Evolutionary conservation across 2,329 filamentous ascomycete species (phyloP), one percentile per base, ranked within the genome.

Genomic region (Exophiala sideris): DNA sequence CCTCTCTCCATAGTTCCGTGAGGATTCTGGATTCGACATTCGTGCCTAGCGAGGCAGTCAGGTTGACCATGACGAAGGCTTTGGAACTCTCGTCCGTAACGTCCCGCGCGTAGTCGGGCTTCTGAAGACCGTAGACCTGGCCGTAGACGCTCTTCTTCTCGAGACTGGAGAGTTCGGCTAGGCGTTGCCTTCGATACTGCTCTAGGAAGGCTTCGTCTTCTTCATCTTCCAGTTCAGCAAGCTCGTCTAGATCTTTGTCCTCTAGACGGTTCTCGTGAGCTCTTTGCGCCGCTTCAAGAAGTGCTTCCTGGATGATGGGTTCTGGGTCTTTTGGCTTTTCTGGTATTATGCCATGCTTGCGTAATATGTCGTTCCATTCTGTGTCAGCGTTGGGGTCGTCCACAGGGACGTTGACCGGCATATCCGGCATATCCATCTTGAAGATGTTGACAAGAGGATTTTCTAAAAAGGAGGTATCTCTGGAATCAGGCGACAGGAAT

Each of bases 351-450:
- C 91, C 90, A 77, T 99, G 91, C 72, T 95, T 95, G 64, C 94
- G 89, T 54, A 99, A 85, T 67, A 99, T 99, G 64, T 99, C 94
- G 71, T 99, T 99, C 59, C 94, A 99, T 86, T 99, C 94, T 60
- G 94, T 99, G 70, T 99, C 94, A 59, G 91, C 94, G 68, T 97
- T 95, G 32, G 92, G 92, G 69, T 97, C 87, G 69, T 95, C 90
- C 63, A 99, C 87, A 41, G 91, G 91, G 56, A 99, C 94, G 66
- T 86, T 80, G 59, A 86, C 75, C 36, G 80, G 80, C 73, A 81
- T 75, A 61, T 84, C 75, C 36, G 80, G 80, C 73, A 81, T 75
- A 61, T 84, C 77, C 64, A 77, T 76, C 69, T 35, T 57, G 50
- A 50, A 14, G 5, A 29, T 16, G 3, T n/a, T 4, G 14, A 33